A percentile compares a stretch with the other conserved stretches of the same genome.
These are phyloP conservation scores for Diaporthe sp. DNA, from an alignment of 2,329 filamentous ascomycete genomes.

Conservation along the genomic window DNA sequence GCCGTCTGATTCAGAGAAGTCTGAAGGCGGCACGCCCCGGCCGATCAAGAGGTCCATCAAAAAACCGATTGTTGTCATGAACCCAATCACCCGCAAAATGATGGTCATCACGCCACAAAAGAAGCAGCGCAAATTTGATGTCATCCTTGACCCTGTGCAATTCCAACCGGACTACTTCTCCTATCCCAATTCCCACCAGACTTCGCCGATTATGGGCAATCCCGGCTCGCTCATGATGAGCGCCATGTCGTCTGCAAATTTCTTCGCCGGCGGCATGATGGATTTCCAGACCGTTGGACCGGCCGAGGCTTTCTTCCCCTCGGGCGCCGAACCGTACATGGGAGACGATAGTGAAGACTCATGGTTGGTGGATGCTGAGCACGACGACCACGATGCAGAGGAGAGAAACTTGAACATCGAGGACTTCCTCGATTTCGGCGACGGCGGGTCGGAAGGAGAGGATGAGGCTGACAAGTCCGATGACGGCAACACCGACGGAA, in stretches of 20 bases:
- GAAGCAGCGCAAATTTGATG: constrained; percentile 47
- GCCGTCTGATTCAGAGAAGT: constrained; percentile 60
- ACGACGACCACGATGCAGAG: constrained; percentile 65
- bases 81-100: constrained; percentile 68
- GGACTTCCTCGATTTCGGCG: constrained; percentile 78
- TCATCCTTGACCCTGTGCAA: constrained; percentile 66
- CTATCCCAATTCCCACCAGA: constrained; percentile 47
- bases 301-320: constrained; percentile 80
- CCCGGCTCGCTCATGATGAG: constrained; percentile 83
- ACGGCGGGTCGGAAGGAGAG: constrained; percentile 69
- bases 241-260: constrained; percentile 70
- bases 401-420: constrained; percentile 74
- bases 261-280: constrained; percentile 64
- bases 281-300: constrained; percentile 77
- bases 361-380: constrained; percentile 41
- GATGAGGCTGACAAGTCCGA: constrained; percentile 59
- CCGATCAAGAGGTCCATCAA: constrained; percentile 53
- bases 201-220: constrained; percentile 71
- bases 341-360: constrained; percentile 63
- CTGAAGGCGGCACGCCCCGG: constrained; percentile 2
- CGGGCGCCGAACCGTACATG: constrained; percentile 67
- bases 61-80: constrained; percentile 69
- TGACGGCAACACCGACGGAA: constrained; percentile 60
- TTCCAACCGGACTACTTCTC: constrained; percentile 60
- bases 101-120: constrained; percentile 71